Base-by-base conservation (phyloP, 257 asterid species). In the Verbascum thapsus region DNA sequence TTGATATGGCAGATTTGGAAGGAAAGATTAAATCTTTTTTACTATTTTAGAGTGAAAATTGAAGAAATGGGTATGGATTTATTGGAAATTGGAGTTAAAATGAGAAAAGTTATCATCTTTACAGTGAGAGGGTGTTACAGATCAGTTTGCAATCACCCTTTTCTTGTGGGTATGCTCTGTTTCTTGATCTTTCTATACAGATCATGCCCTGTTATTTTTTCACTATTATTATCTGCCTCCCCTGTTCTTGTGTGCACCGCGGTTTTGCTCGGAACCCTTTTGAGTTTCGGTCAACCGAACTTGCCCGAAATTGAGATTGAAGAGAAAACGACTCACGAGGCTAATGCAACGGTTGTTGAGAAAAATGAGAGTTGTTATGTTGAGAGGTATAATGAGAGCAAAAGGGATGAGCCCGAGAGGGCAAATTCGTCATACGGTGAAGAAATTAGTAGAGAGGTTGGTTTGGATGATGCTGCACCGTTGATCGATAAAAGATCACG, bases 241-340 rank as follows among this genome's bases (percentile, higher is more conserved):
- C 98, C 98, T 72, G 78, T 87, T 20, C 80, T 92, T 69, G 76
- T 87, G 37, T 92, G 97, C 75, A 92, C 99, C 76, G 91, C 95
- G 68, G 68, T 82, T 71, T 80, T 92, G 83, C 96, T 92, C 51
- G 99, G 99, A 8, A 79, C 85, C 55, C 82, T 92, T 47, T 68
- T 92, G 53, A 92, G 95, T 81, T 87, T 83, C 58, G 97, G 99
- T 63, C 85, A 92, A 41, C 84, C 83, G 0, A 81, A 83, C 70
- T 44, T 85, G 67, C 97, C 99, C 1, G 90, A 87, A 59, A 85
- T 87, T n/a, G 91, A 83, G 53, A 63, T 62, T 54, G 95, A 83
- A 59, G 96, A 82, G 69, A 69, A 55, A 35, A 77, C 64, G 45
- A 69, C 73, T 0, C 71, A 72, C 41, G 88, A 63, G 40, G 23